These are phyloP conservation scores for Suillus discolor DNA, from an alignment of 768 basidiomycete genomes.

Conservation along the genomic window DNA sequence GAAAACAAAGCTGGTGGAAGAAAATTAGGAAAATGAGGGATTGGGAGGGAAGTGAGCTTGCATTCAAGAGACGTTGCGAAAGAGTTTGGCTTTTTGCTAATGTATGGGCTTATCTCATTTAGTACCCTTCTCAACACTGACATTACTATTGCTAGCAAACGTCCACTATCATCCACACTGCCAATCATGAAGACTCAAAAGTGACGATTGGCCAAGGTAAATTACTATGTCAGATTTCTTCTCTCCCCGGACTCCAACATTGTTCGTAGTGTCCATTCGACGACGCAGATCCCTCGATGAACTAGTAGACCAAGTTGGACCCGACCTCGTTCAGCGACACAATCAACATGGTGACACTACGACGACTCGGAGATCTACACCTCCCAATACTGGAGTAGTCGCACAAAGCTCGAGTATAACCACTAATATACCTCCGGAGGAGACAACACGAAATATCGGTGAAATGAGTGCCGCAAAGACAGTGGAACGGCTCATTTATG, in stretches of 20 bases:
- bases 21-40: neutral
- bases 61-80: neutral
- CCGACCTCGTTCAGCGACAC: neutral
- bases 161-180: neutral
- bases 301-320: neutral
- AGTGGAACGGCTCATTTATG: neutral
- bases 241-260: neutral
- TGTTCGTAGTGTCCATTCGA: neutral
- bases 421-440: neutral
- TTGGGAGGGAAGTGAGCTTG: neutral
- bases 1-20: neutral
- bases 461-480: neutral
- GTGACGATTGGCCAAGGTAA: neutral
- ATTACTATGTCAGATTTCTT: neutral
- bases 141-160: neutral
- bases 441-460: neutral
- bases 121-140: neutral
- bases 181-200: no score
- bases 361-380: neutral
- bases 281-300: neutral
- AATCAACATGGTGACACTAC: neutral
- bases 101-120: neutral
- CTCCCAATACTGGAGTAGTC: neutral
- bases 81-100: neutral
- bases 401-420: neutral